Percentiles rank a stretch among this genome's conserved stretches.
phyloP scores from a whole-genome alignment of 1,284 basidiomycete genomes.

The Cystobasidium pallidum region DNA sequence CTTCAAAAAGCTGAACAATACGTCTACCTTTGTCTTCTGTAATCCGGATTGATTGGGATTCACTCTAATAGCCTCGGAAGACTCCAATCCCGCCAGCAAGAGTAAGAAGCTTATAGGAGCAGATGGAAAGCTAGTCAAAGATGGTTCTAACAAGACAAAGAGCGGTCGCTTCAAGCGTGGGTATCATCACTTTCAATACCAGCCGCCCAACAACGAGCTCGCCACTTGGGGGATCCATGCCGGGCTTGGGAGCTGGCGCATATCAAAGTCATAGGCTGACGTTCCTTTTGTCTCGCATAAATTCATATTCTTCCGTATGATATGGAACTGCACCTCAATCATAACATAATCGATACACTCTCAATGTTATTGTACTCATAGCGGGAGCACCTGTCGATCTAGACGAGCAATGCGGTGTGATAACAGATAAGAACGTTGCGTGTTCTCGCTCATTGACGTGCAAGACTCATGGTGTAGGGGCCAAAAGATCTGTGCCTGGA shows the following conservation, averaged over 20 bases:
- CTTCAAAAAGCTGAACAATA: no score
- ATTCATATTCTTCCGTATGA: background rate
- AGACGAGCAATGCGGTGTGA: slow-evolving; percentile 94
- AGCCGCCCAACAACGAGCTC: no score
- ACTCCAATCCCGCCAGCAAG: slow-evolving; percentile 22
- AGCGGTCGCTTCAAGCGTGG: slow-evolving; percentile 33
- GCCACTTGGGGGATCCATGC: background rate
- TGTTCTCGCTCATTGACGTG: slow-evolving; percentile 97
- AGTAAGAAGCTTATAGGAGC: slow-evolving; percentile 32
- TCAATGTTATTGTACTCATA: no score
- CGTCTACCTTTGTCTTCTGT: no score
- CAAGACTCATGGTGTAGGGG: slow-evolving; percentile 97
- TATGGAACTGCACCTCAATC: background rate
- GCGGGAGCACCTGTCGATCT: slow-evolving; percentile 74
- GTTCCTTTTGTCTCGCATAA: background rate
- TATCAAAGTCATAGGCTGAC: background rate
- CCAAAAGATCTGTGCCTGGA: slow-evolving; percentile 87
- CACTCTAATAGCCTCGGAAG: slow-evolving; percentile 25
- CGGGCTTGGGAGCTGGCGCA: background rate
- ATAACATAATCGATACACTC: background rate
- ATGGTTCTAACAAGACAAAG: slow-evolving; percentile 38
- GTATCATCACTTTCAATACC: background rate
- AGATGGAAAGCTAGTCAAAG: slow-evolving; percentile 31
- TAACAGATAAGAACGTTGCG: slow-evolving; percentile 90
- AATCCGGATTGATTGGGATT: background rate